Evolutionary conservation across 2,329 filamentous ascomycete genomes (phyloP), one percentile per base, ranked within the genome.

Genomic region (Aspergillus quadricinctus): DNA sequence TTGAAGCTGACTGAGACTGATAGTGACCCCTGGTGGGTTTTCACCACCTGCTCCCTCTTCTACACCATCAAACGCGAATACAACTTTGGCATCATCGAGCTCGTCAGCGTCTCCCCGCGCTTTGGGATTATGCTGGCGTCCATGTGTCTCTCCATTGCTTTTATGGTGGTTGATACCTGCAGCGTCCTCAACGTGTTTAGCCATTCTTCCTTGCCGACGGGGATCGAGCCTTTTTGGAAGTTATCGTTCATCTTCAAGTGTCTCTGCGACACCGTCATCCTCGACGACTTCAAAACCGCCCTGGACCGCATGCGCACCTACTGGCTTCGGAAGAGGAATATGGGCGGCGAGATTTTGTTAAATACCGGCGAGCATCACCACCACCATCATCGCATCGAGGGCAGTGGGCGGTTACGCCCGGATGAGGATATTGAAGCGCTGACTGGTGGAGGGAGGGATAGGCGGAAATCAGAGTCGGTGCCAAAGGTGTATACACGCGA

Each of bases 11-110:
- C 40, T 11, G 48, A 43, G 8, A 28, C 23, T 23, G 23, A 23
- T 31, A 80, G 80, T 9, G 85, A 88, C 60, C 85, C 85, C 0
- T 88, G 85, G 85, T 88, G 85, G 85, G 80, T 88, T 19, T 84
- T 85, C 61, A 86, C 84, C 0, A 81, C 80, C 1, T 63, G 79
- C 57, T 82, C 77, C 23, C 74, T 88, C 3, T 82, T 87, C 67
- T 86, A 80, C 75, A 84, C 84, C 48, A 86, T 88, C 66, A 84
- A 83, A 57, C 78, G 75, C 28, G 79, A 83, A 46, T 88, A 88
- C 69, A 80, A 83, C 49, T 81, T 88, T 59, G 77, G 78, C 2
- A 70, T 83, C 31, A 64, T 77, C 48, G 83, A 87, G 57, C 79
- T 88, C 23, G 74, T 87, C 51, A 75, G 77, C 4, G 80, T 85